A percentile compares a stretch with the other conserved stretches of the same genome.
Evolutionary conservation across 139 green algal species (phyloP).

Genomic region (Chlorella sp.): DNA sequence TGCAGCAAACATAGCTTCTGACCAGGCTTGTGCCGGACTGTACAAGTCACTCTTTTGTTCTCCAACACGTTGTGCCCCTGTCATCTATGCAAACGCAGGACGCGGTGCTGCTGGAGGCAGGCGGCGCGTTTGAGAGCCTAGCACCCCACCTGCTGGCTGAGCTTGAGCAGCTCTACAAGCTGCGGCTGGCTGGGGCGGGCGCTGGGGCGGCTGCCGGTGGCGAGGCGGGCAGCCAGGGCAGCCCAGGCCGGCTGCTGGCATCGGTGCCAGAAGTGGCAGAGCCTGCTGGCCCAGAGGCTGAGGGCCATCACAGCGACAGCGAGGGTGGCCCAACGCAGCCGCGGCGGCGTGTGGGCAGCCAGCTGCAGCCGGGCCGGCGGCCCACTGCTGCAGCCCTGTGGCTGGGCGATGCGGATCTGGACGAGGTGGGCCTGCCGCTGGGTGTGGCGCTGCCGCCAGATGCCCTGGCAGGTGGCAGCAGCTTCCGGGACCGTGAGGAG

Average conservation of each 20-base stretch:
- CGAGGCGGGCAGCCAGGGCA: neutral
- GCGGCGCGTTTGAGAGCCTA: conserved; percentile 52
- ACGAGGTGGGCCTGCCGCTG: neutral
- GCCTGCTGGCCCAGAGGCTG: neutral
- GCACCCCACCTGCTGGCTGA: conserved; percentile 65
- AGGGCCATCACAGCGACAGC: conserved; percentile 2
- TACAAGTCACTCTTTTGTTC: too few species aligned
- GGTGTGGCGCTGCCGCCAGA: neutral
- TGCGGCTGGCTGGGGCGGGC: conserved; percentile 1
- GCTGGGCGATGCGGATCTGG: neutral
- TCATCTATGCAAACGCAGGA: conserved; percentile 40
- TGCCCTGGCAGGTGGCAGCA: neutral
- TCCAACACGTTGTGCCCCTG: too few species aligned
- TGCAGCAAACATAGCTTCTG: too few species aligned
- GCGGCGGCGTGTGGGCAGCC: conserved; percentile 4
- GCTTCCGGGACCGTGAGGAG: conserved; percentile 32
- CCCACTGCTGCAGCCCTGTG: conserved; percentile 38
- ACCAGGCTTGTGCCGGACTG: too few species aligned
- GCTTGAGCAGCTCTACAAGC: conserved; percentile 65
- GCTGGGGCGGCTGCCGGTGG: neutral
- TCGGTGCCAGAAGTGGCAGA: neutral
- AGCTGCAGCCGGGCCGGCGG: conserved; percentile 50
- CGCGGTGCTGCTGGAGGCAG: conserved; percentile 69
- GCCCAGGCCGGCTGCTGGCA: neutral
- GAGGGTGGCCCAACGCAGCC: neutral